Base-by-base conservation (phyloP, 257 asterid genomes). In the Solanum pennellii region DNA sequence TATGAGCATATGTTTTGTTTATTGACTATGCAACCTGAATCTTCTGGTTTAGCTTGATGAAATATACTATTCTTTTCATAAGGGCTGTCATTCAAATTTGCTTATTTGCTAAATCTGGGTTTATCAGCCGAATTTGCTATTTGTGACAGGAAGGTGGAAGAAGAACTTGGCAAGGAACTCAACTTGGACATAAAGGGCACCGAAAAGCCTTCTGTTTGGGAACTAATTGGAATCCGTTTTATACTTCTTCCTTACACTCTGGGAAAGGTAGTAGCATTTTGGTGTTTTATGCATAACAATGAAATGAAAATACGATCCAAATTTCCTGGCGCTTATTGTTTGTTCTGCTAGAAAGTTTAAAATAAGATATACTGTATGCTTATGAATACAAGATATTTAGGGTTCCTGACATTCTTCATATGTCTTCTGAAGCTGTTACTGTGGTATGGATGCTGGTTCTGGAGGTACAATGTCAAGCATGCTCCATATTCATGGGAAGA, bases 151-250 rank as follows among this genome's bases (percentile, higher is more conserved):
- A 91, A 94, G 87, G 75, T 93, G 91, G 94, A 91, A 87, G 99
- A 94, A 89, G 99, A 96, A 52, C 93, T 97, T 65, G 91, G 99
- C 92, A 93, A 91, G 93, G 99, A 97, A 91, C 99, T 95, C 88
- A 98, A 97, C 68, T 88, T 96, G 90, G 94, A 95, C 92, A 97
- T 97, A 86, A 96, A 95, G 85, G 99, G 99, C 56, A 97, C 99
- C 47, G 99, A 96, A 91, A 93, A 93, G 90, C 99, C 99, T 84
- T 92, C 98, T 59, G 82, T 96, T 25, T 97, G 99, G 99, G 98
- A 92, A 60, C 98, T 97, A 88, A 39, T 97, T 62, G 96, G 91
- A 62, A 59, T 96, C 83, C 98, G 98, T 47, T 89, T 95, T 92
- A 89, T 97, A 89, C 94, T 97, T 72, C 94, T 97, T 86, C 99